Percentiles rank a stretch among this genome's conserved stretches.
phyloP scores from a whole-genome alignment of 31 red algal species.

The Bonnemaisonia californica region DNA sequence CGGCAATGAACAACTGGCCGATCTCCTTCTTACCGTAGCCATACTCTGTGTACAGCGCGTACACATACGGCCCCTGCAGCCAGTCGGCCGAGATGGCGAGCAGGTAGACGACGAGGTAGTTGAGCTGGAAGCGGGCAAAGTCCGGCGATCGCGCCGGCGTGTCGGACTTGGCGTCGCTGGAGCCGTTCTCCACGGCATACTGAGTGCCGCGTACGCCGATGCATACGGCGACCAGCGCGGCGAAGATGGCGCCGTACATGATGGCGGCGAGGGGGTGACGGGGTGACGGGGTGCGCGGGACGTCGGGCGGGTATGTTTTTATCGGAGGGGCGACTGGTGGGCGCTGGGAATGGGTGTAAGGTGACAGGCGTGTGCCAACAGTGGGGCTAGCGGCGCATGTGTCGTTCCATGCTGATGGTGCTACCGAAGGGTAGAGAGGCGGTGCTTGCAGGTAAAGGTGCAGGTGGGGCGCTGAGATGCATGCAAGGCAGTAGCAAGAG shows the following conservation, averaged over 20 bases:
- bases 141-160: constrained; percentile 33
- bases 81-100: constrained; percentile 88
- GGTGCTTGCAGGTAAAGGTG: no score
- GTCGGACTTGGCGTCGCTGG: not conserved
- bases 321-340: no score
- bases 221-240: constrained; percentile 26
- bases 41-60: constrained; percentile 94
- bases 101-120: constrained; percentile 90
- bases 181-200: constrained; percentile 22
- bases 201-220: constrained; percentile 47
- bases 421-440: no score
- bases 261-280: not conserved
- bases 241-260: constrained; percentile 57
- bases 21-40: constrained; percentile 89
- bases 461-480: no score
- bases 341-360: no score
- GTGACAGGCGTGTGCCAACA: no score
- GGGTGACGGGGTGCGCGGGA: no score
- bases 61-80: constrained; percentile 98
- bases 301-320: no score
- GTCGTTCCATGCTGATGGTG: no score
- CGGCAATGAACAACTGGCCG: constrained; percentile 92
- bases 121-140: constrained; percentile 77
- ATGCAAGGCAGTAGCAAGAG: no score
- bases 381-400: no score